These are phyloP conservation scores for Oryza australiensis DNA, from an alignment of 176 grass and related monocot species.

Conservation along the genomic window DNA sequence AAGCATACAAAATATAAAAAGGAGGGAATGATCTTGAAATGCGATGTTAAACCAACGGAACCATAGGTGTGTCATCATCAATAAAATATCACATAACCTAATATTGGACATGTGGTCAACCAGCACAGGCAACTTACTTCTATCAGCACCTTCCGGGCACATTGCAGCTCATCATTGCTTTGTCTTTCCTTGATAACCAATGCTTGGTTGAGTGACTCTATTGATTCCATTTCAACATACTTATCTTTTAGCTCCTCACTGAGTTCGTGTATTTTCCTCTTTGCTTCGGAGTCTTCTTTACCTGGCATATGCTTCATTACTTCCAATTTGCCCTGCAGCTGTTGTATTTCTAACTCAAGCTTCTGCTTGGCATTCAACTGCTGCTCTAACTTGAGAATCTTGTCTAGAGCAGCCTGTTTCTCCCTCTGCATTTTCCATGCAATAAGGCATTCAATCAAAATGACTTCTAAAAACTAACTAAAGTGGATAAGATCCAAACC, in stretches of 20 bases:
- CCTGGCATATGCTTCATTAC: constrained; percentile 58
- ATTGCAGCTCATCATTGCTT: constrained; percentile 68
- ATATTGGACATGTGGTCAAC: background rate
- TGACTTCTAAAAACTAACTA: background rate
- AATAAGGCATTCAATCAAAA: background rate
- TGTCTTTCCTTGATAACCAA: constrained; percentile 51
- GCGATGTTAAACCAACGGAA: background rate
- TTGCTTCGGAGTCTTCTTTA: constrained; percentile 41
- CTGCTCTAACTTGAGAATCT: constrained; percentile 54
- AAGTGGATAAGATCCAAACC: constrained; percentile 37
- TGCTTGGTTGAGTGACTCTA: constrained; percentile 54
- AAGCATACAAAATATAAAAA: background rate
- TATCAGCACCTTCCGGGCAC: constrained; percentile 59
- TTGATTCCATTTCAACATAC: constrained; percentile 31
- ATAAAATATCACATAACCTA: background rate
- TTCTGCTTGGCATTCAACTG: constrained; percentile 64
- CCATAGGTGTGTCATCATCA: constrained; percentile 5
- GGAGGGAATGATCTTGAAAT: background rate
- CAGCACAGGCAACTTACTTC: constrained; percentile 23
- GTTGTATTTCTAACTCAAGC: constrained; percentile 65
- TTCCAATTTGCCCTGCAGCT: constrained; percentile 46
- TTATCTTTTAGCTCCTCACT: constrained; percentile 55
- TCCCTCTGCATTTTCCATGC: constrained; percentile 45
- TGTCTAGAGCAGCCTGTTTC: constrained; percentile 49
- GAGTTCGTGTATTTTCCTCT: constrained; percentile 42